A percentile compares a stretch with the other conserved stretches of the same genome.
phyloP scores from a whole-genome alignment of 2,329 filamentous ascomycete species.

The Cladosporium sp. region DNA sequence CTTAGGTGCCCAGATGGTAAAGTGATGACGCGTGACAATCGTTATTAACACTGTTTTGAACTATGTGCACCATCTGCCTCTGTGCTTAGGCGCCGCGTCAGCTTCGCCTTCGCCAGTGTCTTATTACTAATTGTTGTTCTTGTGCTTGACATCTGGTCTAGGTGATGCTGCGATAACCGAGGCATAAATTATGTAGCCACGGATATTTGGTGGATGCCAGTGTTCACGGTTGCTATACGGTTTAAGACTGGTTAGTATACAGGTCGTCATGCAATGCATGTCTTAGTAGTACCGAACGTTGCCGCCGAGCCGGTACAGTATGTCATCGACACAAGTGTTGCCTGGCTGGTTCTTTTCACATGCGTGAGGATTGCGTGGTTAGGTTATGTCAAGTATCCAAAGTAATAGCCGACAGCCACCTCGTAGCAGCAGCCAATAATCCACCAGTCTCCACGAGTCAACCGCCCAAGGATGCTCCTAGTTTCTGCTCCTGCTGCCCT shows the following conservation, averaged over 20 bases:
- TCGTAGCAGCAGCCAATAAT: not conserved
- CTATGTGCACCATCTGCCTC: not conserved
- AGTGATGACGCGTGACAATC: not conserved
- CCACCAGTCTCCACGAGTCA: not conserved
- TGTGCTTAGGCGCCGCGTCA: not conserved
- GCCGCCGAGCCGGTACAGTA: not conserved
- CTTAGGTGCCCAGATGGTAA: not conserved
- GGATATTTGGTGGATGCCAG: not conserved
- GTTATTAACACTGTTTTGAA: not conserved
- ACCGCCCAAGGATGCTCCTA: not conserved
- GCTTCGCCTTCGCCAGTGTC: not conserved
- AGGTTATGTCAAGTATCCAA: not conserved
- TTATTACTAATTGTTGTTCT: not conserved
- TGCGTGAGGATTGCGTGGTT: not conserved
- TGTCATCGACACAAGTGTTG: not conserved
- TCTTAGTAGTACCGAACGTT: conserved; percentile 2
- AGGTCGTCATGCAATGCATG: conserved; percentile 8
- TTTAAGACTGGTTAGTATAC: not conserved
- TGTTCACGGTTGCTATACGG: not conserved
- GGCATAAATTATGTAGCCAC: not conserved
- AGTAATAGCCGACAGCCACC: not conserved
- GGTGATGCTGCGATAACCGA: not conserved
- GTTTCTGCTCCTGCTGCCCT: not conserved
- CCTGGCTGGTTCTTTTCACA: not conserved
- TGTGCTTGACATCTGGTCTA: not conserved